Base-by-base conservation (phyloP, 2,329 filamentous ascomycete genomes). In the Fusarium algeriense region DNA sequence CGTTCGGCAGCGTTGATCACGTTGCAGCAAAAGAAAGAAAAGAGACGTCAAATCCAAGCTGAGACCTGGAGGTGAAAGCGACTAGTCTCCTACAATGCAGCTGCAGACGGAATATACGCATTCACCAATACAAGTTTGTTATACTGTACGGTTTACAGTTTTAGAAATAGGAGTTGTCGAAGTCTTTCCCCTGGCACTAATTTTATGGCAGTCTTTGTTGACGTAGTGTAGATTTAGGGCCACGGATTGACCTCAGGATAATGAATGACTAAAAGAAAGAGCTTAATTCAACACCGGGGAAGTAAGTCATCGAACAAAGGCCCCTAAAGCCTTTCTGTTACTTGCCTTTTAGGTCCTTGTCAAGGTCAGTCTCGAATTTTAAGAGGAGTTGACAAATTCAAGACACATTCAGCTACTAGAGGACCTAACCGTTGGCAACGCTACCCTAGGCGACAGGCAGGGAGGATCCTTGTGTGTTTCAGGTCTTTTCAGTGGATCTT, bases 391-490 rank as follows among this genome's bases (percentile, higher is more conserved):
- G 37, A 26, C 26, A 35, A 40, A 44, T 19, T 41, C 44, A 54
- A 46, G 26, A 46, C 34, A 32, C 20, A 48, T 48, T 37, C 30
- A 40, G 23, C 14, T 41, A 43, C 20, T 17, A 45, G 43, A 41
- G 28, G 38, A 49, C 43, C 38, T 34, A 23, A 40, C 34, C 15
- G 45, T 55, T 43, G 40, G 41, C 26, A 64, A 43, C 43, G 41
- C 59, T 58, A 40, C 13, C 12, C 56, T 49, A 38, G 26, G 10
- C 41, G 52, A 57, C 46, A 37, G 65, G 34, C n/a, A 69, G 46
- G 35, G 58, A 44, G 19, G 44, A n/a, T 45, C 30, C 52, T 72
- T 54, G 69, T 15, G 64, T n/a, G 69, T 71, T 71, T 72, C 69
- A 72, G 56, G 32, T 41, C 38, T 34, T 46, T 52, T 38, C 41